Conservation (phyloP, 805 yeast genomes). For the Kluyveromyces starmeri region DNA sequence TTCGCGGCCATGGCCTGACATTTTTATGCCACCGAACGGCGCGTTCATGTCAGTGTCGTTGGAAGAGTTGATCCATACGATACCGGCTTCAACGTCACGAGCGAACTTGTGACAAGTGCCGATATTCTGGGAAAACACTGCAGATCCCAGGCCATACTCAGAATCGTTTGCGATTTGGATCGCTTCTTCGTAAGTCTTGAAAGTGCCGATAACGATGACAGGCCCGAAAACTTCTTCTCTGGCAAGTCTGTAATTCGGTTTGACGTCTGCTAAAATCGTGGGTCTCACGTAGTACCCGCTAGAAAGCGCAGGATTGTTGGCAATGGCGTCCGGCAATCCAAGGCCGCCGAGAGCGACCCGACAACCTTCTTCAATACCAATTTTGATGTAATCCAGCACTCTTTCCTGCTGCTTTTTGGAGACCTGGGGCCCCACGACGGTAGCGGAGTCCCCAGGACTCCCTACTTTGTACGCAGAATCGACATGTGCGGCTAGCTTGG, state of each 20-base stretch:
- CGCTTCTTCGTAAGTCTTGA: conserved; percentile 37
- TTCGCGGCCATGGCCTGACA: conserved; percentile 61
- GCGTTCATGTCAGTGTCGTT: conserved; percentile 47
- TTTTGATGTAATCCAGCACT: conserved; percentile 37
- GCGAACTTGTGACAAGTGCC: conserved; percentile 34
- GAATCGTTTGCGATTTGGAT: conserved; percentile 36
- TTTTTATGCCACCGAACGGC: conserved; percentile 65
- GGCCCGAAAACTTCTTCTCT: conserved; percentile 47
- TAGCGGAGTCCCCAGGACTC: conserved; percentile 35
- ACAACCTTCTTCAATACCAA: conserved; percentile 48
- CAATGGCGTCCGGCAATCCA: conserved; percentile 23
- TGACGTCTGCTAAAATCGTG: conserved; percentile 40
- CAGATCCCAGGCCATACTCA: conserved; percentile 40
- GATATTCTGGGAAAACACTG: conserved; percentile 34
- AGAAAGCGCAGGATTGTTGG: conserved; percentile 12
- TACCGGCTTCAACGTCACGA: conserved; percentile 36
- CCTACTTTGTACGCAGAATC: conserved; percentile 35
- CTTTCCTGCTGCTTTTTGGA: conserved; percentile 41
- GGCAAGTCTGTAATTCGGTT: conserved; percentile 33
- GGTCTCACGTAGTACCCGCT: conserved; percentile 37
- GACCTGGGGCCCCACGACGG: conserved; percentile 47
- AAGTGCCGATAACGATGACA: conserved; percentile 37
- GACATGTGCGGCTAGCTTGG: conserved; percentile 31
- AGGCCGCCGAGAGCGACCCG: conserved; percentile 38
- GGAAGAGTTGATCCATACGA: conserved; percentile 52